Percentiles rank a stretch among this genome's conserved stretches.
Conservation (phyloP, 2,329 filamentous ascomycete species). For the Alternaria ethzedia region DNA sequence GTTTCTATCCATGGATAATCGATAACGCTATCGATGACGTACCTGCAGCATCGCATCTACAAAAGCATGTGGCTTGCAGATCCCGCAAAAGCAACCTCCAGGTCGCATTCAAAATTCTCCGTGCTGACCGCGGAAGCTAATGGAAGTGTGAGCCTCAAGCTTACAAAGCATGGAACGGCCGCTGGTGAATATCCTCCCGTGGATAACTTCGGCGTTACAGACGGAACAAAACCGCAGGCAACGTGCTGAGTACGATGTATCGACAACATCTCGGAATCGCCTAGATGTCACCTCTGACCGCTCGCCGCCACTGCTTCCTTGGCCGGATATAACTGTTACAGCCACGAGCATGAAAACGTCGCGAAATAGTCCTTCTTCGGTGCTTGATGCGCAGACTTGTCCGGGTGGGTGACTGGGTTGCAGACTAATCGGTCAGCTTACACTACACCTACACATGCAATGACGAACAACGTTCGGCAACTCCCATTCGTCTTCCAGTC, state of each 20-base stretch:
- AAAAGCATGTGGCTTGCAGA: neutral
- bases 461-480: neutral
- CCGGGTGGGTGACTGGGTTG: neutral
- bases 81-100: neutral
- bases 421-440: neutral
- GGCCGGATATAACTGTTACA: neutral
- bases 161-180: neutral
- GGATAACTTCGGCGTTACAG: neutral
- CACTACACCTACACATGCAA: neutral
- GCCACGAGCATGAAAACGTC: neutral
- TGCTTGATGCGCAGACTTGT: neutral
- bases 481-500: neutral
- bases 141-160: neutral
- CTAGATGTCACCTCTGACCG: neutral
- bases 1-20: neutral
- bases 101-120: neutral
- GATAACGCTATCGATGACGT: neutral
- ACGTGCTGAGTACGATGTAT: neutral
- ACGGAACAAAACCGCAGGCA: neutral
- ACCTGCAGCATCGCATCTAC: conserved; percentile 1
- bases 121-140: neutral
- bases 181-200: neutral
- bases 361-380: neutral
- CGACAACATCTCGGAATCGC: neutral
- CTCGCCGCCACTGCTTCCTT: neutral